Evolutionary conservation across 2,329 filamentous ascomycete species (phyloP).

Genomic region (Pestalotiopsis fici): DNA sequence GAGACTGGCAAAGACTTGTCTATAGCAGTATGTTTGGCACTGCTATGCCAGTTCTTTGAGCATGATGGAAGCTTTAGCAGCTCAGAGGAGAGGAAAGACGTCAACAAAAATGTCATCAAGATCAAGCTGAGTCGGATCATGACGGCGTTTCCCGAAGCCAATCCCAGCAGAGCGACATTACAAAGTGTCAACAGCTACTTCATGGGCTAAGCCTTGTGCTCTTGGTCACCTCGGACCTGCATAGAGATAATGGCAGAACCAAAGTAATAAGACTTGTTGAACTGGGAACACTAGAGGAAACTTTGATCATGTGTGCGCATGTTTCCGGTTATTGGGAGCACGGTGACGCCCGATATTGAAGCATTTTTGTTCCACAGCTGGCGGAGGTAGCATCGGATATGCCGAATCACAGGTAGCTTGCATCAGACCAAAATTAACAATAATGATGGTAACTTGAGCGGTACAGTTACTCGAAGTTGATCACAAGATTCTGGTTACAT

Average conservation of each 20-base stretch:
- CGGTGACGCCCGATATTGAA: not conserved
- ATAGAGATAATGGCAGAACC: not conserved
- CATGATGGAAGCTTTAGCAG: conserved; percentile 50
- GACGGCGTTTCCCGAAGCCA: conserved; percentile 74
- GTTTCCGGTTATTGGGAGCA: not conserved
- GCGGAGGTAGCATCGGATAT: not conserved
- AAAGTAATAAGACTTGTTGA: not conserved
- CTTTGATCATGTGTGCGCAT: not conserved
- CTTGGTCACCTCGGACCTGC: not conserved
- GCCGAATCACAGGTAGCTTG: not conserved
- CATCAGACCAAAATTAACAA: not conserved
- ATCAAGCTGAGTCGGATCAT: conserved; percentile 81
- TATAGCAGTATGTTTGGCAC: conserved; percentile 73
- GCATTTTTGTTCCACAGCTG: not conserved
- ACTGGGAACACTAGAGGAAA: not conserved
- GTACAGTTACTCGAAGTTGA: too few species aligned
- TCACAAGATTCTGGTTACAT: too few species aligned
- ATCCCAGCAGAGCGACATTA: conserved; percentile 81
- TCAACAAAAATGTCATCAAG: conserved; percentile 78
- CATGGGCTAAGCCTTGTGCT: conserved; percentile 47
- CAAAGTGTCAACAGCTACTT: conserved; percentile 92
- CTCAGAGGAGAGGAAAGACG: conserved; percentile 18
- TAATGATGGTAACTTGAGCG: too few species aligned
- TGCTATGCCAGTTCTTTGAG: conserved; percentile 74
- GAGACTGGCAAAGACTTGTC: conserved; percentile 79